Evolutionary conservation across 306 rosid species (phyloP), one percentile per base, ranked within the genome.

Genomic region (Gillenia trifoliata): DNA sequence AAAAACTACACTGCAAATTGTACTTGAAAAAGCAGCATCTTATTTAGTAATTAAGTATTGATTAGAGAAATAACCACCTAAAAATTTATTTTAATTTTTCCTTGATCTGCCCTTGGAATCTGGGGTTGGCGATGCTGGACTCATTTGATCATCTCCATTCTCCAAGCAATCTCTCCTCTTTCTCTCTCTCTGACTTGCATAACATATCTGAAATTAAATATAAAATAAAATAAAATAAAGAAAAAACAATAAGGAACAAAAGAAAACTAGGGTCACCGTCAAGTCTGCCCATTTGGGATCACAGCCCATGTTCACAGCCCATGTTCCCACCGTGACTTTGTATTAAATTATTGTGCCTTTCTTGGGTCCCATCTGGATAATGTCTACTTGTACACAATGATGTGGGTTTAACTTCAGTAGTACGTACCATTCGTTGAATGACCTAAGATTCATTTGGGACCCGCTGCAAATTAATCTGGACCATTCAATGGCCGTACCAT

Each of bases 71-170:
- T 52, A 59, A 68, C 64, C 55, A 55, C 52, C 55, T 64, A 66
- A 19, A 69, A 40, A 68, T 49, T 66, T 67, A n/a, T 45, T 65
- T 74, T 60, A 0, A 49, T 30, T 62, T 78, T 64, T 74, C 50
- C 78, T 71, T 86, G 89, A 81, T 86, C 80, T 66, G 80, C 80
- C 76, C 78, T 87, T 75, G 92, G 82, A 82, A 79, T 68, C 80
- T 72, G 85, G 78, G 78, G 75, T 75, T 57, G 60, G 61, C 33
- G 61, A 60, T 68, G 80, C 72, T 65, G 77, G 68, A 62, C 52
- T 70, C 76, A 43, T 67, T 76, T 77, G 77, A 79, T 77, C 34
- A 30, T 75, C 56, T 43, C 56, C 31, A 62, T 23, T 75, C 56
- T 43, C 56, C 31, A 67, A 80, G 81, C 59, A 80, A 76, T 29